These are phyloP conservation scores for Yamadazyma taylorii DNA, from an alignment of 1,139 yeast genomes.

Conservation along the genomic window DNA sequence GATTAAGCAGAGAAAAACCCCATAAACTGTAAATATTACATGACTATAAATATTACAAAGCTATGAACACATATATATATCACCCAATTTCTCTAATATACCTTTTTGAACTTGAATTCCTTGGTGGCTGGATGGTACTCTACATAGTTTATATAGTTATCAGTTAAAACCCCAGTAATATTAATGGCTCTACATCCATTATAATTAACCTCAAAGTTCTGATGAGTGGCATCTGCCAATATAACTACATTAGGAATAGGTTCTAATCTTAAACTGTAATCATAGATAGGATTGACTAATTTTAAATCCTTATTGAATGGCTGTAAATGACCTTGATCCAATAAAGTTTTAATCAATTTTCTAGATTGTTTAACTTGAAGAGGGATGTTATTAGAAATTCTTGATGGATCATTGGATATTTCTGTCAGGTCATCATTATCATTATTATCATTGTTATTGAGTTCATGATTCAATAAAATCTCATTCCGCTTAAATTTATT, in stretches of 20 bases:
- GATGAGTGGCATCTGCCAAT: constrained; percentile 67
- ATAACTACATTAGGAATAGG: constrained; percentile 78
- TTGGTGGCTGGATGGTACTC: constrained; percentile 68
- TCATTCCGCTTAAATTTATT: constrained; percentile 70
- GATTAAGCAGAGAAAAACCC: not conserved
- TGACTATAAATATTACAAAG: too few species aligned
- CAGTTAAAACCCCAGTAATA: constrained; percentile 56
- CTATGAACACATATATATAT: too few species aligned
- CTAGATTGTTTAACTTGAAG: constrained; percentile 63
- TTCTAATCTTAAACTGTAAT: constrained; percentile 64
- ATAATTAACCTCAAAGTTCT: constrained; percentile 71
- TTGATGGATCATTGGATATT: not conserved
- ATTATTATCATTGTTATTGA: constrained; percentile 19
- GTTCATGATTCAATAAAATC: constrained; percentile 35
- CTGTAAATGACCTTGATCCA: constrained; percentile 85
- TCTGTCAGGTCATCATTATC: constrained; percentile 13
- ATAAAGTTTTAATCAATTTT: constrained; percentile 70
- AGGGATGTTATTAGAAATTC: constrained; percentile 18
- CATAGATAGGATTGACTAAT: constrained; percentile 69
- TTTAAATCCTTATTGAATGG: constrained; percentile 68
- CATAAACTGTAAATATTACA: too few species aligned
- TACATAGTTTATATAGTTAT: constrained; percentile 55
- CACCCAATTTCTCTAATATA: not conserved
- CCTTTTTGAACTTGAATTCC: constrained; percentile 14
- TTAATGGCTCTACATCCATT: constrained; percentile 82